phyloP scores from a whole-genome alignment of 495 filamentous ascomycete species.

The Arthonia radiata region DNA sequence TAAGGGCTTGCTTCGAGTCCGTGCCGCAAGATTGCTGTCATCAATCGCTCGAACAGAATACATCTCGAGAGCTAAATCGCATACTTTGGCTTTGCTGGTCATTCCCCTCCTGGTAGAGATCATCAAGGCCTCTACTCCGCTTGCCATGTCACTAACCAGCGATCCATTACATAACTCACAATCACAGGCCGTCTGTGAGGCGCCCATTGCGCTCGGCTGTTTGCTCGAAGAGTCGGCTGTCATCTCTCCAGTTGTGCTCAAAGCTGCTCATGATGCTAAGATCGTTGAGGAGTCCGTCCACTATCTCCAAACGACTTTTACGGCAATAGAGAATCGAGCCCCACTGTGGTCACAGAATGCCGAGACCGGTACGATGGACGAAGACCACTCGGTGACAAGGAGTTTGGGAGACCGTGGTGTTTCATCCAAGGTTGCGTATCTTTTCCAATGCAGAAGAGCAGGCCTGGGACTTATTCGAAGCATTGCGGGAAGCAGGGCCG shows the following conservation, averaged over 20 bases:
- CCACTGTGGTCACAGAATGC: conserved; percentile 14
- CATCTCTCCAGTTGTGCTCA: too few relatives aligned
- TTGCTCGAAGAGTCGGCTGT: too few relatives aligned
- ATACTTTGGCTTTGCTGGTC: conserved; percentile 17
- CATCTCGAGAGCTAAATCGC: neutral
- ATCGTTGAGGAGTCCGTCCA: too few relatives aligned
- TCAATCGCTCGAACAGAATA: conserved; percentile 5
- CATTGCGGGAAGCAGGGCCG: conserved; percentile 45
- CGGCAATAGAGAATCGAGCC: too few relatives aligned
- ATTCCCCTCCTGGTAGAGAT: conserved; percentile 16
- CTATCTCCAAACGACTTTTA: too few relatives aligned
- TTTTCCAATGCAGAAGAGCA: conserved; percentile 50
- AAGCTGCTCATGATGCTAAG: too few relatives aligned
- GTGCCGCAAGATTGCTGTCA: conserved; percentile 56
- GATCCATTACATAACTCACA: conserved; percentile 1
- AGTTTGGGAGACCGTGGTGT: conserved; percentile 36
- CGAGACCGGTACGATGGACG: conserved; percentile 1
- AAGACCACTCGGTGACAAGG: conserved; percentile 8
- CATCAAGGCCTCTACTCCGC: conserved; percentile 8
- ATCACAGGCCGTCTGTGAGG: too few relatives aligned
- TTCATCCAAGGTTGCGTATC: conserved; percentile 38
- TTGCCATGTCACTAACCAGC: conserved; percentile 1
- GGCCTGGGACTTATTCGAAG: conserved; percentile 58
- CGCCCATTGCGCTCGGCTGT: too few relatives aligned
- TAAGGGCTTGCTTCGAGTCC: conserved; percentile 37